Evolutionary conservation across 1,139 yeast species (phyloP), one percentile per base, ranked within the genome.

Genomic region (Hansenula anomala): DNA sequence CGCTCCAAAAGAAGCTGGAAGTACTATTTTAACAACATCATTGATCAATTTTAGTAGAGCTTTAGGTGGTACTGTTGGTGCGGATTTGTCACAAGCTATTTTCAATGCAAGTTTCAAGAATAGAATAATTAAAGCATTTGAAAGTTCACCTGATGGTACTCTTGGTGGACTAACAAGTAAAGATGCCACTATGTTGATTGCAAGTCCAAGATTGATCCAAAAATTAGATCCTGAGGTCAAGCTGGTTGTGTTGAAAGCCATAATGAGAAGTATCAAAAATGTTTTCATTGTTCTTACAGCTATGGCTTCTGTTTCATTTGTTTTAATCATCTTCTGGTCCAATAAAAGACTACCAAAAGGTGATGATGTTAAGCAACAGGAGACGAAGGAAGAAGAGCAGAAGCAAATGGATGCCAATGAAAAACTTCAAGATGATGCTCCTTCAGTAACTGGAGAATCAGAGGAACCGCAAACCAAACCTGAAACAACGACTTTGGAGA

Each of bases 1-100:
- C 32, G 76, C 80, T 2, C 82, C 83, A 2, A 66, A 64, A 17
- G 51, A 64, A 30, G 66, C 67, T 4, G 81, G 81, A 4, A 68
- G 77, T 0, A 60, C 72, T 33, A 70, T 77, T 38, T 51, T 73
- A 44, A 66, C 71, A 3, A 73, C 79, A 1, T 58, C 75, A 3
- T 64, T 71, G 42, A 46, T 69, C 33, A 70, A 69, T 44, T 73
- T 75, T 46, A 51, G 61, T 30, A 64, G 75, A 44, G 59, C 74
- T 6, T 38, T 65, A 11, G 78, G 75, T 23, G 75, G 77, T 11
- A 67, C 73, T 2, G 38, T 75, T 16, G 72, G 75, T 16, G 62
- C 69, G 18, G 58, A 67, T 7, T 45, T 75, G 16, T 71, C 73
- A 5, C 78, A 74, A 51, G 56, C 73, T 24, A 61, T 77, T 24